phyloP scores from a whole-genome alignment of 2,329 filamentous ascomycete species.

The Pestalotiopsis fici region DNA sequence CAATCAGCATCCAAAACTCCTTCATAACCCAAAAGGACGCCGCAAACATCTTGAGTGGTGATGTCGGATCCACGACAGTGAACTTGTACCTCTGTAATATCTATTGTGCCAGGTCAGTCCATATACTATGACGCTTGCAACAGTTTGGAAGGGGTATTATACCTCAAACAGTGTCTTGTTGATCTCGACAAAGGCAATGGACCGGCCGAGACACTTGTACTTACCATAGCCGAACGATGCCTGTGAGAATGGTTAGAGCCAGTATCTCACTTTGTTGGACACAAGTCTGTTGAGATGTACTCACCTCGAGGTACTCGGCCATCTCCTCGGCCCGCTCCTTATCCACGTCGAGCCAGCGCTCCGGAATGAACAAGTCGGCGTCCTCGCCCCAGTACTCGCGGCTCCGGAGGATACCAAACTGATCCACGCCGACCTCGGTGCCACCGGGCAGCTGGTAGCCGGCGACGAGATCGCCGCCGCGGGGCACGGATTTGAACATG shows the following conservation, averaged over 20 bases:
- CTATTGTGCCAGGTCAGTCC: not conserved
- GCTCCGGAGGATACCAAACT: slow-evolving; percentile 1
- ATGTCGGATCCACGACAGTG: not conserved
- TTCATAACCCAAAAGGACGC: slow-evolving; percentile 3
- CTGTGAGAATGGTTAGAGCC: not conserved
- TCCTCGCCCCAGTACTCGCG: slow-evolving; percentile 5
- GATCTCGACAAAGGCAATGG: slow-evolving; percentile 14
- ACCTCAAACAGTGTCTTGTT: slow-evolving; percentile 14
- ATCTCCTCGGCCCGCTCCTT: slow-evolving; percentile 8
- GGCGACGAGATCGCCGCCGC: slow-evolving; percentile 12
- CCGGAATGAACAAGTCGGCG: slow-evolving; percentile 12
- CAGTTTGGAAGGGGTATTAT: not conserved
- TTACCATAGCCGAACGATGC: slow-evolving; percentile 12
- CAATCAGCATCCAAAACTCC: slow-evolving; percentile 3
- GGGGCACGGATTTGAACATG: slow-evolving; percentile 15
- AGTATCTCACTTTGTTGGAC: not conserved
- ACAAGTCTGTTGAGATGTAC: not conserved
- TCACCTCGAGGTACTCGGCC: slow-evolving; percentile 14
- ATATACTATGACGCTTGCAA: not conserved
- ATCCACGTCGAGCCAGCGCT: slow-evolving; percentile 13
- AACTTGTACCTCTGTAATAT: not conserved
- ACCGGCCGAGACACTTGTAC: slow-evolving; percentile 15
- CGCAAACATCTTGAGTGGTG: not conserved
- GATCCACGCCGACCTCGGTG: slow-evolving; percentile 10
- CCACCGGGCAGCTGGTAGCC: slow-evolving; percentile 12